Percentiles rank a stretch among this genome's conserved stretches.
These are phyloP conservation scores for Nannochloropsis gaditana DNA, from an alignment of 108 stramenopile species.

Conservation along the genomic window DNA sequence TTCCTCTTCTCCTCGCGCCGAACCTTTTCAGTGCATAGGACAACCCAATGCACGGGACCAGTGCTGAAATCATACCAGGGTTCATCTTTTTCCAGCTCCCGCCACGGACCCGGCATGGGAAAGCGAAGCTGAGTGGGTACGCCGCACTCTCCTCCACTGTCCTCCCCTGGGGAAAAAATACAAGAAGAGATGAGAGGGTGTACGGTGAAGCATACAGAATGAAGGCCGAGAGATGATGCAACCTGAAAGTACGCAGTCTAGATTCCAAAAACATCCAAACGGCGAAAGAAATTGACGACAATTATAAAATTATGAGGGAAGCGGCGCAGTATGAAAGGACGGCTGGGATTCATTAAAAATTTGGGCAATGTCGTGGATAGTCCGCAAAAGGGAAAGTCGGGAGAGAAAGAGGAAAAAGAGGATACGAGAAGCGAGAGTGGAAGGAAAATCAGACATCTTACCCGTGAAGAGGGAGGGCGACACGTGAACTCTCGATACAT, in stretches of 20 bases:
- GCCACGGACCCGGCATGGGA: conserved; percentile 50
- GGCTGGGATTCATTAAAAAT: too few relatives aligned
- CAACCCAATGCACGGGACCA: conserved; percentile 52
- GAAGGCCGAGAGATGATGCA: not conserved
- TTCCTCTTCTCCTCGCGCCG: conserved; percentile 20
- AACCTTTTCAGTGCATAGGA: conserved; percentile 52
- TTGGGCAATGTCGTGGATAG: too few relatives aligned
- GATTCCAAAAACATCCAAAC: too few relatives aligned
- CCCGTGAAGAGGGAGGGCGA: conserved; percentile 33
- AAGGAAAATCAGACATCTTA: not conserved
- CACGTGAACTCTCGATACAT: not conserved
- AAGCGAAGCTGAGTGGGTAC: conserved; percentile 46
- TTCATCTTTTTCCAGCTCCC: conserved; percentile 18
- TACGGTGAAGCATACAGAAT: not conserved
- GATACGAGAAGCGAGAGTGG: not conserved
- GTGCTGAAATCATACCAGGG: conserved; percentile 48
- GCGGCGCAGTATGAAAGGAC: too few relatives aligned
- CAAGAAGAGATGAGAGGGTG: not conserved
- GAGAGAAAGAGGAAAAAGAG: not conserved
- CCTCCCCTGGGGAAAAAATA: not conserved
- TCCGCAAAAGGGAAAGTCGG: not conserved
- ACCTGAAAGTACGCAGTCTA: too few relatives aligned
- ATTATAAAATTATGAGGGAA: too few relatives aligned
- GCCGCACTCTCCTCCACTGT: conserved; percentile 54
- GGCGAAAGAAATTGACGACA: too few relatives aligned